These are phyloP conservation scores for Penicillium bialowiezense DNA, from an alignment of 495 filamentous ascomycete species.

Conservation along the genomic window DNA sequence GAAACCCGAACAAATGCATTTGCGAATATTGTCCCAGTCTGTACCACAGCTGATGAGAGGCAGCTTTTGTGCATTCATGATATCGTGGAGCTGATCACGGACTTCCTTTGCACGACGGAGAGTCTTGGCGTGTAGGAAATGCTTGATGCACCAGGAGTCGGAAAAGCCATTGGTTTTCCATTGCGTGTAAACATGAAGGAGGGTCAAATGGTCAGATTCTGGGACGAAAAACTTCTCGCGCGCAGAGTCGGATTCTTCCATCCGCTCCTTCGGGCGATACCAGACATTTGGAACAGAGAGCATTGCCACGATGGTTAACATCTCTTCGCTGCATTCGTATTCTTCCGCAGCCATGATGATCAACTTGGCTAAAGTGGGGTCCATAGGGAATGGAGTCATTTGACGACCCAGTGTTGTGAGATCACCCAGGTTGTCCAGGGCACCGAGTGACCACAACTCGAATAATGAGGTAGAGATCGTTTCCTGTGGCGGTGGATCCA, in stretches of 20 bases:
- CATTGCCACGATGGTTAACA: constrained; percentile 98
- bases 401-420: constrained; percentile 81
- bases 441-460: constrained; percentile 96
- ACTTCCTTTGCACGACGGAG: constrained; percentile 90
- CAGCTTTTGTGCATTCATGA: constrained; percentile 95
- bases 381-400: constrained; percentile 98
- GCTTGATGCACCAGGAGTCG: constrained; percentile 86
- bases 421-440: constrained; percentile 89
- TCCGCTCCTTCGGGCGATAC: constrained; percentile 94
- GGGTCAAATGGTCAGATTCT: constrained; percentile 94
- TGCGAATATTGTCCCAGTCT: constrained; percentile 93
- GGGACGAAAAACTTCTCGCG: constrained; percentile 99
- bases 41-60: constrained; percentile 82
- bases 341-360: constrained; percentile 79
- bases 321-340: constrained; percentile 95
- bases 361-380: constrained; percentile 89
- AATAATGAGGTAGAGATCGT: constrained; percentile 97
- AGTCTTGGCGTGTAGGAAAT: constrained; percentile 92
- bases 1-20: constrained; percentile 96
- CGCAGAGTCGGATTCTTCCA: constrained; percentile 93
- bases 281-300: constrained; percentile 94
- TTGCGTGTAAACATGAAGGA: constrained; percentile 93
- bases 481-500: constrained; percentile 98
- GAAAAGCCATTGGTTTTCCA: constrained; percentile 90
- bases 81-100: constrained; percentile 86